Base-by-base conservation (phyloP, 345 rosid species). In the Hypericum perforatum region DNA sequence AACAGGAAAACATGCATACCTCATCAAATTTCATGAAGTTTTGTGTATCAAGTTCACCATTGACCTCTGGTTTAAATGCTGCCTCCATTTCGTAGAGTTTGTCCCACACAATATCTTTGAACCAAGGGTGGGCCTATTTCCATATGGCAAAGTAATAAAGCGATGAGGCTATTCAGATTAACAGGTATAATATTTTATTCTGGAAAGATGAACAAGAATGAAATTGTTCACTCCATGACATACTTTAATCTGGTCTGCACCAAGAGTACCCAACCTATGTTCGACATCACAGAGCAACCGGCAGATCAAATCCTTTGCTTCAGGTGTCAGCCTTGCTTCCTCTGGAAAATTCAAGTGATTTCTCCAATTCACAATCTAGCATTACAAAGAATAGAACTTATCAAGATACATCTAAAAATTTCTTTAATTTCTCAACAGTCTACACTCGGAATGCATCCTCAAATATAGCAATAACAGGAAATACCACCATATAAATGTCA, bases 21-120 rank as follows among this genome's bases (percentile, higher is more conserved):
- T 90, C 97, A 41, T 90, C 94, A 49, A 80, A 90, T 73, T 82
- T 86, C 85, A 84, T 80, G 43, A 90, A 90, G 61, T 86, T 90
- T 52, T 81, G 97, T 7, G 97, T 82, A 66, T 90, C 97, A 49
- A 90, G 84, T 57, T 86, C 86, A 52, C 91, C 91, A 56, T 82
- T 56, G 52, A 90, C 91, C 60, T 80, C 70, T 16, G 96, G 97
- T 63, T 82, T 86, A 70, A 84, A 90, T 57, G 94, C 96, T 62
- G 97, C 95, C 47, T 90, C 97, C 78, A 69, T 68, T 59, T 79
- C 87, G 44, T 86, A 90, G 57, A 90, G 82, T 63, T 60, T 82
- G 16, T 86, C 76, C 97, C 97, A 90, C 45, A 46, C 54, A 63
- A 85, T 50, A 62, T 74, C 96, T 78, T 75, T 90, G 82, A 86